Base-by-base conservation (phyloP, 2,329 filamentous ascomycete species). In the Ceratocystis papillata region DNA sequence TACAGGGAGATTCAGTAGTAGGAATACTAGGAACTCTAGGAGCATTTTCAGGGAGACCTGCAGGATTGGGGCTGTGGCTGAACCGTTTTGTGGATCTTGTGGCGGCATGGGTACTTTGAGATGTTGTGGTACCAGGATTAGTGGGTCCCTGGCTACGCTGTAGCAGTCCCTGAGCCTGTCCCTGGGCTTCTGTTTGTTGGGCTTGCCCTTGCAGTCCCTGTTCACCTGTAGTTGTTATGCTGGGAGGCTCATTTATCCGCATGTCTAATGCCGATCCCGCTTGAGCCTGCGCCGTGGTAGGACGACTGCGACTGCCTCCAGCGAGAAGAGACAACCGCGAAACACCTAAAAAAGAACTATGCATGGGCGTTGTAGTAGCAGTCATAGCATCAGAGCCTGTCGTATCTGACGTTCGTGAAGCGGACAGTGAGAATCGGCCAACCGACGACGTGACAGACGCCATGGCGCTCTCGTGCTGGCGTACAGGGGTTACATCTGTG, bases 271-370 rank as follows among this genome's bases (percentile, higher is more conserved):
- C 48, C 48, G 48, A 53, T 59, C 7, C 55, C 55, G 55, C 55
- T 59, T 48, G 33, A 44, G 30, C 45, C 57, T 60, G 22, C 20
- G 48, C 66, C 25, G 50, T 65, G 20, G 30, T 50, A 6, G 63
- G 44, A n/a, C 59, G 66, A 12, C 63, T 62, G 64, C 63, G 66
- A 45, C 66, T 50, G 48, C 59, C 60, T 59, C 59, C 62, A 64
- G 60, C 44, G 62, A 64, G 62, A 50, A 64, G 62, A 61, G 65
- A 67, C 65, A 67, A 62, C 45, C 65, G 65, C 62, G 65, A 67
- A 33, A 46, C 65, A 25, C 65, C 65, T 67, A 67, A 67, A 67
- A 67, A 67, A 67, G 65, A 67, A 62, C 65, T 64, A 46, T 22
- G 62, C 10, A 22, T 53, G 44, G 65, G 55, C 12, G 59, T 66